Conservation (phyloP, 139 green algal genomes). For the Chlorella vulgaris region DNA sequence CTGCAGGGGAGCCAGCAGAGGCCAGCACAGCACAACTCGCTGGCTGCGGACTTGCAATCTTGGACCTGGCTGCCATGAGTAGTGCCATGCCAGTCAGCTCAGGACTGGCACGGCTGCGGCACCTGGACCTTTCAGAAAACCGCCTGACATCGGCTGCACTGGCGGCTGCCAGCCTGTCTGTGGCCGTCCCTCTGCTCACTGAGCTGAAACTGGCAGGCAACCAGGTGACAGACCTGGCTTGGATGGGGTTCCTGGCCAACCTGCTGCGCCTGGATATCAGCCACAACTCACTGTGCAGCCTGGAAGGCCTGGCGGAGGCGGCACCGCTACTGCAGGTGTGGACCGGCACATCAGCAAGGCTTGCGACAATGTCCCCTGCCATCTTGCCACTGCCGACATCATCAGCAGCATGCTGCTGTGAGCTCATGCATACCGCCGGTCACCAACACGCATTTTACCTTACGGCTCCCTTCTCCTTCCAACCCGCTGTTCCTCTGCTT, state of each 20-base stretch:
- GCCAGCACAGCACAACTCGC: too few species aligned
- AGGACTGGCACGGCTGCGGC: background rate
- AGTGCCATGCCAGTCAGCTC: too few species aligned
- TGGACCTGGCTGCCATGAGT: too few species aligned
- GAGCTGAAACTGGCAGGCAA: slow-evolving; percentile 7
- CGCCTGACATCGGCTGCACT: background rate
- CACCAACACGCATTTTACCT: too few species aligned
- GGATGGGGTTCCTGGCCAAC: slow-evolving; percentile 1
- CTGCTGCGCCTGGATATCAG: slow-evolving; percentile 23
- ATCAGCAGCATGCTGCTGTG: too few species aligned
- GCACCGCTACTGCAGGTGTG: slow-evolving; percentile 21
- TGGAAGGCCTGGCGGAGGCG: slow-evolving; percentile 3
- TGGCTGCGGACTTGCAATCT: too few species aligned
- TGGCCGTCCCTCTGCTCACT: background rate
- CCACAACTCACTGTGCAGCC: background rate
- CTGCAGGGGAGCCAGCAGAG: too few species aligned
- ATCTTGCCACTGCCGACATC: too few species aligned
- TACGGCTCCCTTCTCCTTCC: background rate
- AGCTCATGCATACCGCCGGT: too few species aligned
- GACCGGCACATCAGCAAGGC: background rate
- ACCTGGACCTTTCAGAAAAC: slow-evolving; percentile 17
- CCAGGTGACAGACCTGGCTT: background rate
- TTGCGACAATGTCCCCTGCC: background rate
- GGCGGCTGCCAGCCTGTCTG: background rate
- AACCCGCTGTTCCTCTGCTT: too few species aligned